These are phyloP conservation scores for Fistulinella prunicolor DNA, from an alignment of 768 basidiomycete genomes.

Conservation along the genomic window DNA sequence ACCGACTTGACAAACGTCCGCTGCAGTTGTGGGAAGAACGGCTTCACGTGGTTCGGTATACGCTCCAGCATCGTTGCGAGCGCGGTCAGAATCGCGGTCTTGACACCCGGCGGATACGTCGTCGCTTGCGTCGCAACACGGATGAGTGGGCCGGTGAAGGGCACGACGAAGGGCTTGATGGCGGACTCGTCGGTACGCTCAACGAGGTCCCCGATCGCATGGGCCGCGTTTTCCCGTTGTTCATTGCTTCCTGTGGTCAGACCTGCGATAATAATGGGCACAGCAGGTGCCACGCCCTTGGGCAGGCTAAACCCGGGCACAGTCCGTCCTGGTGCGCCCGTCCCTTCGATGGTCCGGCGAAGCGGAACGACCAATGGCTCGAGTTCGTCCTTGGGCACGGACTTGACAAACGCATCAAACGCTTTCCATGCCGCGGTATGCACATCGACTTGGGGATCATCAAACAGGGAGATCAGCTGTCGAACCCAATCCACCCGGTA, in stretches of 20 bases:
- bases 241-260: conserved; percentile 94
- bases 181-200: conserved; percentile 79
- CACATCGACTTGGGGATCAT: conserved; percentile 71
- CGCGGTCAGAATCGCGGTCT: conserved; percentile 85
- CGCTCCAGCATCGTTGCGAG: conserved; percentile 80
- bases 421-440: conserved; percentile 81
- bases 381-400: conserved; percentile 87
- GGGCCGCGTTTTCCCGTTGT: conserved; percentile 91
- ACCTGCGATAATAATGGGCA: conserved; percentile 88
- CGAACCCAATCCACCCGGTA: conserved; percentile 96
- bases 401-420: conserved; percentile 85
- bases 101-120: conserved; percentile 89
- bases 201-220: conserved; percentile 94
- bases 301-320: conserved; percentile 86
- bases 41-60: conserved; percentile 88
- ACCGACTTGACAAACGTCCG: conserved; percentile 94
- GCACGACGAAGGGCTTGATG: conserved; percentile 94
- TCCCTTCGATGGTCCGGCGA: conserved; percentile 81
- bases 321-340: conserved; percentile 68
- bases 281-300: conserved; percentile 79
- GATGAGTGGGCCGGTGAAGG: conserved; percentile 93
- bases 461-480: conserved; percentile 78
- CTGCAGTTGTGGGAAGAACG: conserved; percentile 98
- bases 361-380: conserved; percentile 89
- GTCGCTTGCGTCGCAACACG: conserved; percentile 89